Conservation (phyloP, 257 asterid genomes). For the Paraleonurus japonicus region DNA sequence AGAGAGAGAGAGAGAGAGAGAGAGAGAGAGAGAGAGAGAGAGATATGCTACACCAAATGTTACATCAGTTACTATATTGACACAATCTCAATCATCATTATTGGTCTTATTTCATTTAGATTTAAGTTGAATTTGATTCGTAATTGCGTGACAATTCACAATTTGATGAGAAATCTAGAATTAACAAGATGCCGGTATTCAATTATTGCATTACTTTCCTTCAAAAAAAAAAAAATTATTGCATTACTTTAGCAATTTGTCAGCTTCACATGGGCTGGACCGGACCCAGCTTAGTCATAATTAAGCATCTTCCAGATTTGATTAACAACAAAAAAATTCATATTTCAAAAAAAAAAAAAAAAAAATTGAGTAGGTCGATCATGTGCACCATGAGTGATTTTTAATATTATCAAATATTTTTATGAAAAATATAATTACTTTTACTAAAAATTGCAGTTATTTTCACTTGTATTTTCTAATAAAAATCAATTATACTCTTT, state of each 20-base stretch:
- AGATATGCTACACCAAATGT: no score
- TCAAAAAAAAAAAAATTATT: no score
- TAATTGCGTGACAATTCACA: background rate
- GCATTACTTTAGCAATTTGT: background rate
- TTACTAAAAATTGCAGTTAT: no score
- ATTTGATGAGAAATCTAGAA: background rate
- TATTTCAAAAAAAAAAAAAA: no score
- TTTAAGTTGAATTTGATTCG: background rate
- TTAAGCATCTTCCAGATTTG: constrained; percentile 9
- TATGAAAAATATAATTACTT: no score
- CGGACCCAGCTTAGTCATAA: background rate
- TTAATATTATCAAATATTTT: no score
- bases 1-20: no score
- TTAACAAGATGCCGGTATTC: background rate
- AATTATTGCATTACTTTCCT: background rate
- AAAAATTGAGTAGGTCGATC: no score
- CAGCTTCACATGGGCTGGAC: constrained; percentile 21
- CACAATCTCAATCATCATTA: background rate
- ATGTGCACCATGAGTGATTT: no score
- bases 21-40: no score
- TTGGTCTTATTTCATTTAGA: background rate
- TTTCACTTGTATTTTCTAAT: no score
- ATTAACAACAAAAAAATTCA: background rate
- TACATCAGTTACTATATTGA: background rate
- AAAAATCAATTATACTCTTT: no score